These are phyloP conservation scores for Colletotrichum scovillei DNA, from an alignment of 2,329 filamentous ascomycete species.

Conservation along the genomic window DNA sequence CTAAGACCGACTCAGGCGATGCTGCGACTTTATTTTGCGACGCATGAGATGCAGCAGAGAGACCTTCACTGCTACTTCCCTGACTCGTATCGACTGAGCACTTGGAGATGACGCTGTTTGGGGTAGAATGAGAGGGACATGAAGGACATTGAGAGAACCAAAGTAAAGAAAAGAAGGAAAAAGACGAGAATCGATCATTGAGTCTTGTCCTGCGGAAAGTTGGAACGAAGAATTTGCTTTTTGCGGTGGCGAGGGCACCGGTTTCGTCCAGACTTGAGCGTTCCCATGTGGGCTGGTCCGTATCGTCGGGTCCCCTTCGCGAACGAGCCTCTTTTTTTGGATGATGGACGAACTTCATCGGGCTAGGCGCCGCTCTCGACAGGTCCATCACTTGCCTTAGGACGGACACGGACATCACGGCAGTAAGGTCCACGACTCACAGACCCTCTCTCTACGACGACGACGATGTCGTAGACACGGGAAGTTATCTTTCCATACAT, in stretches of 20 bases:
- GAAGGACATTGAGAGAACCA: not conserved
- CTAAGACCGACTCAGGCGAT: slow-evolving; percentile 1
- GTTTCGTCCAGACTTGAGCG: slow-evolving; percentile 12
- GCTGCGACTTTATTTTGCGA: not conserved
- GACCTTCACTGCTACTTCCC: slow-evolving; percentile 1
- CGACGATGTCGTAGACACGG: not conserved
- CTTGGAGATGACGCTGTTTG: not conserved
- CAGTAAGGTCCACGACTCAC: slow-evolving; percentile 9
- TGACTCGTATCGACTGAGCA: slow-evolving; percentile 26
- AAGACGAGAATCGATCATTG: slow-evolving; percentile 1
- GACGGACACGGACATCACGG: slow-evolving; percentile 21
- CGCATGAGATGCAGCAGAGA: not conserved
- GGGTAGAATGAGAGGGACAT: slow-evolving; percentile 16
- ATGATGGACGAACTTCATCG: not conserved
- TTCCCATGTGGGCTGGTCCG: slow-evolving; percentile 24
- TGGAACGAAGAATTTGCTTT: not conserved
- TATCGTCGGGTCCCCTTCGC: slow-evolving; percentile 31
- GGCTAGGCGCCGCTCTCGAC: slow-evolving; percentile 9
- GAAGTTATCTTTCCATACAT: not conserved
- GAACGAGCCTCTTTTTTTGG: slow-evolving; percentile 29
- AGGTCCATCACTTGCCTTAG: slow-evolving; percentile 3
- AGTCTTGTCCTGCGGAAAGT: not conserved
- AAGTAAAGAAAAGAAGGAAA: not conserved
- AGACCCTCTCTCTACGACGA: slow-evolving; percentile 10
- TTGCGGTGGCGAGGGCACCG: not conserved